Evolutionary conservation across 164 flowering plant species (phyloP).

Genomic region (Pachysandra terminalis): DNA sequence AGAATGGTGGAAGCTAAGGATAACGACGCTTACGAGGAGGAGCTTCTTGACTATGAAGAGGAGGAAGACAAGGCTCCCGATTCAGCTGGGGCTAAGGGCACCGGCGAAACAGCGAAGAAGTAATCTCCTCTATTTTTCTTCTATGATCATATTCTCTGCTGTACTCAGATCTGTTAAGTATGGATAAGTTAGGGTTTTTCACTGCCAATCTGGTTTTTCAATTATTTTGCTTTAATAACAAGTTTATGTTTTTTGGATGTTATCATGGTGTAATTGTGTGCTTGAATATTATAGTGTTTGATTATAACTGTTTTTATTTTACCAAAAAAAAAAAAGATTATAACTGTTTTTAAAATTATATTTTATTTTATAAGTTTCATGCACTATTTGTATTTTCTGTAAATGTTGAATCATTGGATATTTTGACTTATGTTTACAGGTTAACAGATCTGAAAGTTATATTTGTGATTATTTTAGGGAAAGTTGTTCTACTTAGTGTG

Average conservation of each 20-base stretch:
- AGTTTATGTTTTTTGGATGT: background rate
- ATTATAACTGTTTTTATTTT: no score
- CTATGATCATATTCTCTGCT: background rate
- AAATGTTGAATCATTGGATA: no score
- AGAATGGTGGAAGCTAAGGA: constrained; percentile 79
- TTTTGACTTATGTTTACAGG: background rate
- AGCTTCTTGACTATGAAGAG: constrained; percentile 97
- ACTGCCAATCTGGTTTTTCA: no score
- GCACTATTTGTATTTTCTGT: no score
- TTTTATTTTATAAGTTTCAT: background rate
- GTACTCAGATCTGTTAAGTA: background rate
- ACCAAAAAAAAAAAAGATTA: background rate
- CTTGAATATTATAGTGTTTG: no score
- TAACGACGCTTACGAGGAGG: constrained; percentile 87
- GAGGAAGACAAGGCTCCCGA: constrained; percentile 88
- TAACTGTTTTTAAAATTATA: background rate
- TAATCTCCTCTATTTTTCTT: constrained; percentile 20
- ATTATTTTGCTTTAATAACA: background rate
- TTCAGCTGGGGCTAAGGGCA: constrained; percentile 50
- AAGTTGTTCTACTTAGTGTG: no score
- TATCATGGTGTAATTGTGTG: no score
- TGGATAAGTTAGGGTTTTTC: background rate
- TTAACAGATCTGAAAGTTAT: background rate
- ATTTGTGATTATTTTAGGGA: no score
- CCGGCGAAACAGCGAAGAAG: constrained; percentile 83